Evolutionary conservation across 768 basidiomycete genomes (phyloP).

Genomic region (Gymnopilus junonius): DNA sequence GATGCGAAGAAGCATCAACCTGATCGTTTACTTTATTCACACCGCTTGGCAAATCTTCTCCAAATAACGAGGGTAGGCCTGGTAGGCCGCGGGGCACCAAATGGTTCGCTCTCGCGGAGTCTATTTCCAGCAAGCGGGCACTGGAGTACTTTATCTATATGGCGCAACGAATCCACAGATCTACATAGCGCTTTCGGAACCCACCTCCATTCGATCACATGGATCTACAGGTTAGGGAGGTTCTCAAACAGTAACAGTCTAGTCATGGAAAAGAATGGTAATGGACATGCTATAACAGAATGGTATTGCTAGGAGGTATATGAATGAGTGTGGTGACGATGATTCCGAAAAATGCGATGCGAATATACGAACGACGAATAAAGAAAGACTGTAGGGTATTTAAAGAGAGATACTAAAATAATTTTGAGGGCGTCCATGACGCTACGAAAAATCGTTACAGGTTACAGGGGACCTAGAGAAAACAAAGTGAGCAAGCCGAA

Average conservation of each 20-base stretch:
- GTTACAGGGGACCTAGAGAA: background rate
- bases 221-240: background rate
- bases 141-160: background rate
- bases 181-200: background rate
- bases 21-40: constrained; percentile 12
- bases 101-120: background rate
- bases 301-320: constrained; percentile 4
- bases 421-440: constrained; percentile 9
- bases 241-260: background rate
- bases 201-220: constrained; percentile 1
- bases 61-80: background rate
- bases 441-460: background rate
- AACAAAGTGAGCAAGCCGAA: background rate
- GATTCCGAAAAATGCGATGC: constrained; percentile 8
- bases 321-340: constrained; percentile 7
- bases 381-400: constrained; percentile 5
- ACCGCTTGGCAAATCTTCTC: constrained; percentile 13
- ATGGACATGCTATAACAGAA: background rate
- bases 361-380: constrained; percentile 3
- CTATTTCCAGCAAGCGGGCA: background rate
- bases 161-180: constrained; percentile 3
- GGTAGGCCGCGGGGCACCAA: background rate
- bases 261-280: background rate
- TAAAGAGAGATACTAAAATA: constrained; percentile 4
- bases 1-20: constrained; percentile 12